These are phyloP conservation scores for Termitomyces sp. DNA, from an alignment of 768 basidiomycete species.

Conservation along the genomic window DNA sequence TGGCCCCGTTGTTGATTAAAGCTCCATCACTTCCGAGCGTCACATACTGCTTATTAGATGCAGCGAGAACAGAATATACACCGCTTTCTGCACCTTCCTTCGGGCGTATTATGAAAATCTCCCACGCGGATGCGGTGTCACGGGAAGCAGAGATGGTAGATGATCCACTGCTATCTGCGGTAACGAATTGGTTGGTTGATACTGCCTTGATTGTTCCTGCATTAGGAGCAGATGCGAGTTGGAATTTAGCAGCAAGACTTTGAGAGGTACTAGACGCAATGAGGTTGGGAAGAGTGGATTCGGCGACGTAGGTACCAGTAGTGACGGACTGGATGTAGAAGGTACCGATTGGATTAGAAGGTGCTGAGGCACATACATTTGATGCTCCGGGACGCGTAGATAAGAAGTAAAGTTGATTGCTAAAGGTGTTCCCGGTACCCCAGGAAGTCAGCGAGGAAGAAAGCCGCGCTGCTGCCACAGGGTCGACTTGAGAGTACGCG, in stretches of 20 bases:
- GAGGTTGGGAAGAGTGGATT: conserved; percentile 18
- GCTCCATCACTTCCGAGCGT: conserved; percentile 19
- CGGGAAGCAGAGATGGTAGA: conserved; percentile 23
- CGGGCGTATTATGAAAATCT: conserved; percentile 23
- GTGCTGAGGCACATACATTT: conserved; percentile 22
- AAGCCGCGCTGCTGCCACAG: conserved; percentile 21
- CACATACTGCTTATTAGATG: conserved; percentile 24
- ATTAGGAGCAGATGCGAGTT: conserved; percentile 24
- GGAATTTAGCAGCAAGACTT: conserved; percentile 19
- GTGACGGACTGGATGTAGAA: conserved; percentile 23
- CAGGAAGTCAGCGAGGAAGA: conserved; percentile 26
- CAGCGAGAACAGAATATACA: conserved; percentile 26
- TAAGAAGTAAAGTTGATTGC: conserved; percentile 27
- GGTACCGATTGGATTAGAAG: conserved; percentile 24
- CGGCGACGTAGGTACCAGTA: conserved; percentile 19
- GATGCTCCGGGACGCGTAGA: conserved; percentile 25
- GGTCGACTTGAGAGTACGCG: conserved; percentile 24
- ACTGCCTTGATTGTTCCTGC: conserved; percentile 23
- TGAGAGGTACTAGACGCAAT: conserved; percentile 18
- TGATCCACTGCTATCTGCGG: conserved; percentile 25
- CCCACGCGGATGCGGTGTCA: conserved; percentile 22
- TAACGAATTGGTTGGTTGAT: conserved; percentile 22
- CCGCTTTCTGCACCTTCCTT: conserved; percentile 20
- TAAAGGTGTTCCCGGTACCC: conserved; percentile 28
- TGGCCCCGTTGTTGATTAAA: conserved; percentile 24